Evolutionary conservation across 2,329 filamentous ascomycete genomes (phyloP).

Genomic region (Diplodia intermedia): DNA sequence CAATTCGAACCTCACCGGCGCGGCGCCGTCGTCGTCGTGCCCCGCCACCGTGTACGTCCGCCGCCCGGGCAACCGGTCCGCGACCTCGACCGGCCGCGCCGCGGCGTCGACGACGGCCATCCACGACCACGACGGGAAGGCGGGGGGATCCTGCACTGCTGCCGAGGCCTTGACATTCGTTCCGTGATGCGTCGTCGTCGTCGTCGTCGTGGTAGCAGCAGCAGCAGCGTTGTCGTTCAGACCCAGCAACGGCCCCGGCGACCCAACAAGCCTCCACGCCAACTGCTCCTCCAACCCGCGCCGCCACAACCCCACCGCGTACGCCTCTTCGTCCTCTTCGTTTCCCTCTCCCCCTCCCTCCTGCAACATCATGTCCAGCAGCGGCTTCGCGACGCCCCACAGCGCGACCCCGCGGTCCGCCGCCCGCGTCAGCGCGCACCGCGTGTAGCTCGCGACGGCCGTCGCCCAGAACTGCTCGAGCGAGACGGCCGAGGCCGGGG

Average conservation of each 20-base stretch:
- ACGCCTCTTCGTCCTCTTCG: neutral
- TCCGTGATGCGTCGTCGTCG: neutral
- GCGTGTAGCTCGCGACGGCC: neutral
- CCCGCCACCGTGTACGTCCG: neutral
- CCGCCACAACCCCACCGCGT: neutral
- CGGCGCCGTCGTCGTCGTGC: neutral
- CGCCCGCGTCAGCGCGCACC: neutral
- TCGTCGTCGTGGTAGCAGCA: too few relatives aligned
- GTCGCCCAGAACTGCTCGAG: neutral
- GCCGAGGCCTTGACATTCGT: too few relatives aligned
- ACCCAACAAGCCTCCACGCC: neutral
- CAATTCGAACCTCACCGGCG: neutral
- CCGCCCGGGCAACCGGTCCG: neutral
- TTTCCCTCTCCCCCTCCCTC: too few relatives aligned
- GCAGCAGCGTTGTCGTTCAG: too few relatives aligned
- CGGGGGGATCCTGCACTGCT: too few relatives aligned
- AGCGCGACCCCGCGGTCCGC: neutral
- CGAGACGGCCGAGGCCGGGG: neutral
- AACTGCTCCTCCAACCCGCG: slow-evolving; percentile 5
- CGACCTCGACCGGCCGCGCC: neutral
- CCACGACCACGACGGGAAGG: neutral
- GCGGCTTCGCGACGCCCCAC: neutral
- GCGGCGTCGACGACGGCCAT: neutral
- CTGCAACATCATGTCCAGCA: neutral
- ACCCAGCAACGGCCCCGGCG: too few relatives aligned